A percentile compares a stretch with the other conserved stretches of the same genome.
Conservation (phyloP, 106 monocot species). For the Vanilla planifolia region DNA sequence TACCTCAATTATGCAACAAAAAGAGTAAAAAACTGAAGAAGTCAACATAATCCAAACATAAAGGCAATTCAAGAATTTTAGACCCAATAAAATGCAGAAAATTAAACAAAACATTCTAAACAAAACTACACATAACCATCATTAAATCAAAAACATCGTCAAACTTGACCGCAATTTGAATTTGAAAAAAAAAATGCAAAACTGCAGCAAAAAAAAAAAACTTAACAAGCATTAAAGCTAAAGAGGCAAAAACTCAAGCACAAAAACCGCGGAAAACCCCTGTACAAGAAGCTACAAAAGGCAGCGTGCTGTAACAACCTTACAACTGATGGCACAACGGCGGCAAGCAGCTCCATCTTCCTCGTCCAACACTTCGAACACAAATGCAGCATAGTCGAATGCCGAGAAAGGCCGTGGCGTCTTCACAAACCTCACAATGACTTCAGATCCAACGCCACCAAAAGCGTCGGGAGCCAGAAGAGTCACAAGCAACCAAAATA, state of each 20-base stretch:
- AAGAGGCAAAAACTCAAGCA: too few relatives aligned
- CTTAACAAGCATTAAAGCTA: neutral
- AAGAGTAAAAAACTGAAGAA: too few relatives aligned
- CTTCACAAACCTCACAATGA: constrained; percentile 22
- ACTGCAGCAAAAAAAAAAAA: neutral
- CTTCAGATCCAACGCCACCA: constrained; percentile 18
- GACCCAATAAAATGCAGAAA: too few relatives aligned
- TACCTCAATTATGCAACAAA: too few relatives aligned
- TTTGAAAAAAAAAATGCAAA: constrained; percentile 2
- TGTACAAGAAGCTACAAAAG: neutral
- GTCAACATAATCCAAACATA: too few relatives aligned
- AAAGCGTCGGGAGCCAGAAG: neutral
- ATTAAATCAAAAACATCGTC: too few relatives aligned
- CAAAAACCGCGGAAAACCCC: too few relatives aligned
- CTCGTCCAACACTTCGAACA: constrained; percentile 28
- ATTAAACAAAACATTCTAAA: too few relatives aligned
- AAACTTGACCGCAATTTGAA: too few relatives aligned
- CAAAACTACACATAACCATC: too few relatives aligned
- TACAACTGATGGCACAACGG: constrained; percentile 39
- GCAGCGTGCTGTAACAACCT: constrained; percentile 25
- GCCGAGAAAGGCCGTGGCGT: constrained; percentile 31
- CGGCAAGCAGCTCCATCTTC: constrained; percentile 22
- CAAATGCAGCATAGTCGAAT: constrained; percentile 41
- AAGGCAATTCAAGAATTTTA: too few relatives aligned
- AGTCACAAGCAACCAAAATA: neutral